Percentiles rank a stretch among this genome's conserved stretches.
Evolutionary conservation across 2,329 filamentous ascomycete genomes (phyloP).

Genomic region (Colletotrichum sansevieriae): DNA sequence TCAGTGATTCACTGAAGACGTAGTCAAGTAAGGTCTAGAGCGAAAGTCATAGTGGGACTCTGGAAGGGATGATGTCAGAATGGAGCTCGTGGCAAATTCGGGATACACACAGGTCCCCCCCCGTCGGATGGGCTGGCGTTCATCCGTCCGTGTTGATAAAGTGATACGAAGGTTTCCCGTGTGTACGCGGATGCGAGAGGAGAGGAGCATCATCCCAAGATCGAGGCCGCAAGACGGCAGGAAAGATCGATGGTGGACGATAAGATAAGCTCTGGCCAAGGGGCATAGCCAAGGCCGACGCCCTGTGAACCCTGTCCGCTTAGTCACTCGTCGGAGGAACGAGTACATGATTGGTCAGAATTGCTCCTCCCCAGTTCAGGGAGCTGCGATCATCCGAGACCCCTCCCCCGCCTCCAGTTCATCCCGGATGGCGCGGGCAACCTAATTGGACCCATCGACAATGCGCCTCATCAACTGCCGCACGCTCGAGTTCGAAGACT

Average conservation of each 20-base stretch:
- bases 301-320: background rate
- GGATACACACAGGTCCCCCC: background rate
- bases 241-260: background rate
- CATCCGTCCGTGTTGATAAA: background rate
- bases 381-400: too few relatives aligned
- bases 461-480: constrained; percentile 26
- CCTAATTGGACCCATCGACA: background rate
- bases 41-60: background rate
- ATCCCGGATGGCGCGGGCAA: too few relatives aligned
- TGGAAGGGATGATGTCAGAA: constrained; percentile 33
- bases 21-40: background rate
- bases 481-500: constrained; percentile 2
- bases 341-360: too few relatives aligned
- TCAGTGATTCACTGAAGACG: background rate
- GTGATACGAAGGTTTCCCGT: too few relatives aligned
- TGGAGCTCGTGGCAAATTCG: constrained; percentile 34
- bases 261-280: constrained; percentile 25
- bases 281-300: background rate
- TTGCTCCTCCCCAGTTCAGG: too few relatives aligned
- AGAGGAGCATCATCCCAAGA: too few relatives aligned
- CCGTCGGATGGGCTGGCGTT: background rate
- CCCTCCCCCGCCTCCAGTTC: too few relatives aligned
- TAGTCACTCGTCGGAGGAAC: background rate
- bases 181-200: background rate
- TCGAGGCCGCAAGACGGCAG: too few relatives aligned